Evolutionary conservation across 2,329 filamentous ascomycete species (phyloP), one percentile per base, ranked within the genome.

Genomic region (Phialophora expanda): DNA sequence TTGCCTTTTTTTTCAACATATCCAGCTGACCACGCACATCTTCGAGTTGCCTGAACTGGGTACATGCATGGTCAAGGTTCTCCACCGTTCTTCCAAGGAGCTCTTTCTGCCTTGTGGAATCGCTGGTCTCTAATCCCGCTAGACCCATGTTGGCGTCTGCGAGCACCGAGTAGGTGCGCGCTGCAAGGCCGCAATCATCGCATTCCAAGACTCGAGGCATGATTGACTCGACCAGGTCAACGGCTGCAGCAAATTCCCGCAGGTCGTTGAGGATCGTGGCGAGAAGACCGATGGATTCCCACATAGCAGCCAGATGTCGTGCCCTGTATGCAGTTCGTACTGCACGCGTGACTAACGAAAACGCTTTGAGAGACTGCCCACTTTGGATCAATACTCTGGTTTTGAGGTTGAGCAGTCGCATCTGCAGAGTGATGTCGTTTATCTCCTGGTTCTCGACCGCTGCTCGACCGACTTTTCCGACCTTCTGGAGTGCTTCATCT

Each of bases 1-100:
- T 88, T 3, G 90, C 89, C 78, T 92, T 93, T 82, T 95, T 95
- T 22, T 90, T 89, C 79, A 93, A 85, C 82, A 91, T 88, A 77
- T 93, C 90, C 73, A 91, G 89, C 78, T 91, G 89, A 61, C 87
- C 87, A n/a, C 81, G 79, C 14, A 88, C 79, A 74, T 91, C 90
- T 74, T 91, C 87, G 14, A 92, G 81, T 55, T 82, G 83, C 50
- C 87, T 85, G 75, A 86, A 96, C 68, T 88, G 85, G 61, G 78
- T 80, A 70, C 88, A 87, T 0, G 89, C 86, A 67, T 81, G 84
- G 62, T 90, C 86, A 56, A 91, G 82, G 32, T 87, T 86, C 44
- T 83, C 82, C 61, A 87, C 74, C 0, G 87, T 89, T 61, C 83
- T 81, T 7, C 83, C 84, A 73, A 91, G 76, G 70, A 84, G 83